Evolutionary conservation across 352 stramenopile species (phyloP), one percentile per base, ranked within the genome.

Genomic region (Globisporangium splendens): DNA sequence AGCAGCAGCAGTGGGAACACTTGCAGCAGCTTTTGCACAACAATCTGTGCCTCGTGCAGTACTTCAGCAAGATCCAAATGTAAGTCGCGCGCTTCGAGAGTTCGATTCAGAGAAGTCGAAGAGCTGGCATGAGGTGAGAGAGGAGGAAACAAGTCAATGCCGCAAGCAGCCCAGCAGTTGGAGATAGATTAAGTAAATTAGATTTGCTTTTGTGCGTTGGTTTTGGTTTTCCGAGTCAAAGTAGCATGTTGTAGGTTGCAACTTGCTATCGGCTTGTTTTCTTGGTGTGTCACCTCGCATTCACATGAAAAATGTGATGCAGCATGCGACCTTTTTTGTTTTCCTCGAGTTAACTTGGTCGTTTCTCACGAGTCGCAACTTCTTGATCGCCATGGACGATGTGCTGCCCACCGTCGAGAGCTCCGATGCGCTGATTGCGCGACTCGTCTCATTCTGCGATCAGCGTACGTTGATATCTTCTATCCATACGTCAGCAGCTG

Each of bases 1-100:
- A 95, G 66, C 77, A 91, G 58, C 64, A 75, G 46, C 83, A 89
- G 61, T 95, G 85, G 85, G 72, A 89, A 44, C 82, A 90, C 58
- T 38, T 95, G 44, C 83, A 94, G 68, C 72, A 91, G 61, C 62
- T 92, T 44, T 62, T 94, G 50, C 81, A 92, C 65, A 87, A 94
- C 70, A 92, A 91, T 67, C 71, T 94, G 55, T 94, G 85, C 72
- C 70, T 94, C 41, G 85, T 91, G 63, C 80, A 92, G 63, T 90
- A 94, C 65, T 80, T 94, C 50, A 91, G 77, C 77, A 91, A 91
- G 70, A 91, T 94, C 53, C 84, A 94, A 67, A 92, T 92, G 79
- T 94, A 89, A 65, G 46, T 20, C 13, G 13, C 21, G 21, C 20
- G 24, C 24, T 31, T 35, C 3, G 13, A n/a, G 39, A 44, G 8